Evolutionary conservation across 225 moss, liverwort and hornwort species (phyloP).

Genomic region (Marchantia paleacea): DNA sequence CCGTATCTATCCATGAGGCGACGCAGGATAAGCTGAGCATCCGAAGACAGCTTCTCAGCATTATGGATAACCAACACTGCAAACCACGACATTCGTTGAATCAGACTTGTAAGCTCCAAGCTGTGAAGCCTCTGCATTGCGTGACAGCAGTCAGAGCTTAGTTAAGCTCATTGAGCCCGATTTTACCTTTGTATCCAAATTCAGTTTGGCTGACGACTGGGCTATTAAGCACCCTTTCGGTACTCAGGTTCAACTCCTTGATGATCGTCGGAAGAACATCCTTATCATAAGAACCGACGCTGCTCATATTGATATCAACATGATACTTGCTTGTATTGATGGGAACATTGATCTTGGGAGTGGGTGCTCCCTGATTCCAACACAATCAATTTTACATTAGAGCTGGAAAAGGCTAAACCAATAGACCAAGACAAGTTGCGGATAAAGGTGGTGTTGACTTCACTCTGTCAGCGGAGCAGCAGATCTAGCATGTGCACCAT

Average conservation of each 20-base stretch:
- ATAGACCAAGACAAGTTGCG: too few relatives aligned
- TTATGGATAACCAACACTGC: conserved; percentile 32
- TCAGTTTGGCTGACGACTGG: not conserved
- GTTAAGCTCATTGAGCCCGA: too few relatives aligned
- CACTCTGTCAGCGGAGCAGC: too few relatives aligned
- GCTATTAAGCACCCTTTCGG: conserved; percentile 9
- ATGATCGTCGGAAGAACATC: conserved; percentile 35
- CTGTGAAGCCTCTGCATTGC: too few relatives aligned
- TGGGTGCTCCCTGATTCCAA: conserved; percentile 17
- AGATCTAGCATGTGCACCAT: too few relatives aligned
- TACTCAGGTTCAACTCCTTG: conserved; percentile 26
- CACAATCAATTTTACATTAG: not conserved
- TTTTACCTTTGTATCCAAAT: conserved; percentile 29
- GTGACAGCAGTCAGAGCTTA: not conserved
- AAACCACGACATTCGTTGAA: not conserved
- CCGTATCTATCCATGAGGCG: conserved; percentile 33
- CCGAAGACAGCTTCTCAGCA: conserved; percentile 25
- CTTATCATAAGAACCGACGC: conserved; percentile 28
- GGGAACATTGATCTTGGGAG: conserved; percentile 25
- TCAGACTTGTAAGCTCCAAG: too few relatives aligned
- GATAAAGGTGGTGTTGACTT: too few relatives aligned
- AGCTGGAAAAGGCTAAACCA: too few relatives aligned
- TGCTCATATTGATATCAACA: conserved; percentile 34
- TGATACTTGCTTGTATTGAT: conserved; percentile 33
- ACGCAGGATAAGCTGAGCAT: conserved; percentile 25